Percentiles rank a stretch among this genome's conserved stretches.
Evolutionary conservation across 2,329 filamentous ascomycete species (phyloP).

Genomic region (Plectosphaerella sp.): DNA sequence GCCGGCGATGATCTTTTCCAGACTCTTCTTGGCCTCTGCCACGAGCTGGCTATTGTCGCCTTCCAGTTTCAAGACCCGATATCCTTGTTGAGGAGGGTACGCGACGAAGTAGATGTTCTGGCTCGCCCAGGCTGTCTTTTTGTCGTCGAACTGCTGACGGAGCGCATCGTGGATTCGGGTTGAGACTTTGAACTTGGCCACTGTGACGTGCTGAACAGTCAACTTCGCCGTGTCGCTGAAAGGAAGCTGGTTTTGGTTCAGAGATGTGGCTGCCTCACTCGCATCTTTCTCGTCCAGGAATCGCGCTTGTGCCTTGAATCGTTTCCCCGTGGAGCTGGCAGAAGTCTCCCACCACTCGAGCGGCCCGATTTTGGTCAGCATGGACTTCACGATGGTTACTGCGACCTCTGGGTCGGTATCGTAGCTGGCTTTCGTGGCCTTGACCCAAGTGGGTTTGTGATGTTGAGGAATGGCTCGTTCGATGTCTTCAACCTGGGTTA

Average conservation of each 20-base stretch:
- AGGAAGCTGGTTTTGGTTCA: constrained; percentile 24
- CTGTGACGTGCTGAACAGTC: constrained; percentile 28
- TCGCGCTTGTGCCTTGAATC: constrained; percentile 31
- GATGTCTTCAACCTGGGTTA: constrained; percentile 11
- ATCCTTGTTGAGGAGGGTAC: constrained; percentile 19
- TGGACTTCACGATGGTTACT: constrained; percentile 17
- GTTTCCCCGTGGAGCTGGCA: constrained; percentile 18
- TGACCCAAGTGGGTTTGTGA: constrained; percentile 13
- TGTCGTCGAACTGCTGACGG: constrained; percentile 18
- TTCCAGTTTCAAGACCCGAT: constrained; percentile 31
- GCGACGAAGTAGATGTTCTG: constrained; percentile 20
- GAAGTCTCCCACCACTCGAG: constrained; percentile 26
- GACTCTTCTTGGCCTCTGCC: constrained; percentile 21
- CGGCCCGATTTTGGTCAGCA: constrained; percentile 23
- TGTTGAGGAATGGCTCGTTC: constrained; percentile 9
- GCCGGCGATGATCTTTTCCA: constrained; percentile 28
- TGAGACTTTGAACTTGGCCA: constrained; percentile 32
- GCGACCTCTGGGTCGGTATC: constrained; percentile 13
- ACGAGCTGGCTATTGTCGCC: constrained; percentile 24
- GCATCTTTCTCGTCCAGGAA: constrained; percentile 34
- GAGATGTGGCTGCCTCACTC: constrained; percentile 19
- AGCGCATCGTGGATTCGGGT: constrained; percentile 25
- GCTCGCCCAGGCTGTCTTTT: constrained; percentile 21
- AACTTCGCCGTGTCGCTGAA: constrained; percentile 26
- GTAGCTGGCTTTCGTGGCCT: constrained; percentile 17